Evolutionary conservation across 176 grass and related monocot genomes (phyloP), one percentile per base, ranked within the genome.

Genomic region (Aegilops sharonensis): DNA sequence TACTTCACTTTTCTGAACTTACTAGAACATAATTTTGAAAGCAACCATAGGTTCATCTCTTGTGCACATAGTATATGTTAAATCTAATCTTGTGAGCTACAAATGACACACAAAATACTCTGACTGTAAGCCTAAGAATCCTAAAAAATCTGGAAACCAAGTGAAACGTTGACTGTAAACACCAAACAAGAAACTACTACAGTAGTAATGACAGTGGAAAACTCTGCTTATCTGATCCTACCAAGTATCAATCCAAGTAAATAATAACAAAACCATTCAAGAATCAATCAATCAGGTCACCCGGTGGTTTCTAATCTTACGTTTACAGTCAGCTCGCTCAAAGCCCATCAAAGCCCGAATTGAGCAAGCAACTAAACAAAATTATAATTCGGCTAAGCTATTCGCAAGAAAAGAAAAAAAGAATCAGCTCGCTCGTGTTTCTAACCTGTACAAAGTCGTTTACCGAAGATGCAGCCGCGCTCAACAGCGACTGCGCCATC

Each of bases 401-500:
- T 50, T 50, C 47, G 47, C 47, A 50, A 15, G 13, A 54, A 43
- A 43, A 40, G 9, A 52, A 54, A 18, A 5, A 54, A 54, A 47
- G 45, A 47, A 54, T 54, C 14, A 83, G 18, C 30, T 4, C 12
- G 15, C 39, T 64, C 17, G 14, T 40, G 63, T 35, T 35, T 21
- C 52, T 36, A 68, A 69, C 36, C 20, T 47, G 12, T 37, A 7
- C 0, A 35, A 42, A 63, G 37, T 63, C 5, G 21, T 30, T 67
- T 93, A 93, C 91, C 85, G 72, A 88, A 25, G 68, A 81, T 8
- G 78, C 31, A 10, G 29, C 34, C 1, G 64, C 82, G 20, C 75
- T 76, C 43, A 93, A 23, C 36, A 93, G 8, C 25, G 85, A 85
- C 23, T 85, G 79, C 10, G 82, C 85, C 35, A 83, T 86, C 0